Base-by-base conservation (phyloP, 2,329 filamentous ascomycete genomes). In the Stagonosporopsis cucurbitacearum region DNA sequence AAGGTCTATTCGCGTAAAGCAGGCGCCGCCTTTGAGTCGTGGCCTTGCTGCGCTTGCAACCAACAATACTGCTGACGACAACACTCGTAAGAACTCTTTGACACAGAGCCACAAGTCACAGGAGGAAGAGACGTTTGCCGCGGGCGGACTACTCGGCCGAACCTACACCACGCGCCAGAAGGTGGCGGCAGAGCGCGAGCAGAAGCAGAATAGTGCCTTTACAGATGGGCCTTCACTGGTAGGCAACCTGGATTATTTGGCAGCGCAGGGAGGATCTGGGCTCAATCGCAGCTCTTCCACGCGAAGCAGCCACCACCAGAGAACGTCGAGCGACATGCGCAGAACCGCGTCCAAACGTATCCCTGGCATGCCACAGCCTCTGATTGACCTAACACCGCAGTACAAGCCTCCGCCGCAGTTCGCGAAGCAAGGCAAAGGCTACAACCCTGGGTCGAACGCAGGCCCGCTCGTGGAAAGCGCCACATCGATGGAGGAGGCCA, bases 371-470 rank as follows among this genome's bases (percentile, higher is more conserved):
- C 80, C 81, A 2, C 86, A 86, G 58, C 88, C 89, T 1, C 80
- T 92, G 6, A 76, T 92, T 26, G 89, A 90, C 66, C 80, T 92
- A 36, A 87, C 86, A 0, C 86, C 86, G 0, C 79, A 81, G 44
- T 89, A 88, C 67, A 80, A 82, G 45, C 87, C 89, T 58, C 82
- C 87, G 6, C 87, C 87, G 17, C 81, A 88, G 71, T 81, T 82
- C 67, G 74, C 78, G 49, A 79, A 78, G 42, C 82, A 83, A 44
- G 79, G 81, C 15, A 82, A 81, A 56, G 85, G 84, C 4, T 78
- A 72, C 66, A 58, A 65, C 3, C 73, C 73, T 1, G 74, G 76
- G 8, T 64, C 67, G 2, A 51, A 72, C 7, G 59, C 74, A 1
- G 79, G 79, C 3, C 77, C 75, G 2, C 69, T 82, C 6, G 76